These are phyloP conservation scores for Misopates orontium DNA, from an alignment of 257 asterid species.

Conservation along the genomic window DNA sequence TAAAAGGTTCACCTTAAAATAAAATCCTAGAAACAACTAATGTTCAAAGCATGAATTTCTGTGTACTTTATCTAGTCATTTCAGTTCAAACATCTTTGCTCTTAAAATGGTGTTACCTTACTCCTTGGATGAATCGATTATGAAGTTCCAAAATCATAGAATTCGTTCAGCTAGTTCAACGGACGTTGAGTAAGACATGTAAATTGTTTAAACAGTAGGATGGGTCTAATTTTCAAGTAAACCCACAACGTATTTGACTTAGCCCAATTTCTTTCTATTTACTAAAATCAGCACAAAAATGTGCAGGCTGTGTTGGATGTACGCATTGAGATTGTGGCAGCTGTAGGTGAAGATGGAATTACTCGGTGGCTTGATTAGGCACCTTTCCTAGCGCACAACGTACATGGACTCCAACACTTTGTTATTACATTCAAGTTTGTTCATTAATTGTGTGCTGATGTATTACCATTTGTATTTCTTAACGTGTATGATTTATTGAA, in stretches of 20 bases:
- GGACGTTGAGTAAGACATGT: too few relatives aligned
- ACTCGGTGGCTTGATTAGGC: slow-evolving; percentile 94
- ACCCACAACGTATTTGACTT: too few relatives aligned
- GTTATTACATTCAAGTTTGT: slow-evolving; percentile 29
- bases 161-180: too few relatives aligned
- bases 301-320: slow-evolving; percentile 89
- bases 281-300: slow-evolving; percentile 14
- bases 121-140: too few relatives aligned
- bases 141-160: too few relatives aligned
- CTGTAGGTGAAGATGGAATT: slow-evolving; percentile 91
- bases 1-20: background rate
- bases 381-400: background rate
- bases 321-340: slow-evolving; percentile 81
- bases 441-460: slow-evolving; percentile 27
- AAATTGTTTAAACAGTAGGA: too few relatives aligned
- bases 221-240: too few relatives aligned
- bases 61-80: too few relatives aligned
- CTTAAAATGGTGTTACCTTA: too few relatives aligned
- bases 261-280: too few relatives aligned
- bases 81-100: too few relatives aligned
- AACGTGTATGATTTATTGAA: slow-evolving; percentile 24
- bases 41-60: background rate
- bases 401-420: slow-evolving; percentile 13
- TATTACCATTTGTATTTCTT: too few relatives aligned
- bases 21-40: background rate